Evolutionary conservation across 805 yeast genomes (phyloP).

Genomic region (Cyberlindnera meyerae): DNA sequence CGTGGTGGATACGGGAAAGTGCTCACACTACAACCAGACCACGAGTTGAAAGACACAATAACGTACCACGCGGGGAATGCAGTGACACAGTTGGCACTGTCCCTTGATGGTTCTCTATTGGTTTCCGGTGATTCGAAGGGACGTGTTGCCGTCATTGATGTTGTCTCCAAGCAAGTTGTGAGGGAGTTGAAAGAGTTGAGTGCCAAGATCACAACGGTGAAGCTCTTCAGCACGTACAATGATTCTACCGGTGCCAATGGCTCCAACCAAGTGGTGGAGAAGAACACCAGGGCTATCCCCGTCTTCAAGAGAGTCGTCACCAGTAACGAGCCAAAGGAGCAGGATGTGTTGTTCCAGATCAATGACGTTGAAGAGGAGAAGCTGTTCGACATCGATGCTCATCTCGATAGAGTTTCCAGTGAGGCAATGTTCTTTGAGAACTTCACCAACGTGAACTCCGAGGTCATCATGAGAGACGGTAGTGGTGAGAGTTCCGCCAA

Average conservation of each 20-base stretch:
- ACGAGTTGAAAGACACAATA: constrained; percentile 44
- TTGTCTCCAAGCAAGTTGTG: constrained; percentile 61
- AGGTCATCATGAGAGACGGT: constrained; percentile 24
- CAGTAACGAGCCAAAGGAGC: constrained; percentile 37
- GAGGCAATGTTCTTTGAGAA: constrained; percentile 52
- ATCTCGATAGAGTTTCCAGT: constrained; percentile 42
- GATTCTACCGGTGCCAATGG: constrained; percentile 1
- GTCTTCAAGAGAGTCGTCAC: constrained; percentile 56
- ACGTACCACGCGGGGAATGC: constrained; percentile 40
- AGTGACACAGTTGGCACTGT: constrained; percentile 52
- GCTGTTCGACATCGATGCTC: constrained; percentile 39
- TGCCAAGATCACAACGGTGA: constrained; percentile 16
- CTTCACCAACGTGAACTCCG: constrained; percentile 36
- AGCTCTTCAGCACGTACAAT: constrained; percentile 14
- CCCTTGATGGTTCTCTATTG: constrained; percentile 70
- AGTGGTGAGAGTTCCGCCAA: constrained; percentile 25
- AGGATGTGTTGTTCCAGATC: constrained; percentile 36
- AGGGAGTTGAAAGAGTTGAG: constrained; percentile 42
- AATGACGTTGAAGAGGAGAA: constrained; percentile 21
- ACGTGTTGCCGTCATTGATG: constrained; percentile 60
- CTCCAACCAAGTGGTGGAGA: constrained; percentile 11
- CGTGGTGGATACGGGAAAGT: constrained; percentile 28
- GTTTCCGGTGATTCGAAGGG: constrained; percentile 76
- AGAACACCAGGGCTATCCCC: constrained; percentile 43
- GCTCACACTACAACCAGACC: constrained; percentile 39